phyloP scores from a whole-genome alignment of 805 yeast species.

The Saturnispora dispora region DNA sequence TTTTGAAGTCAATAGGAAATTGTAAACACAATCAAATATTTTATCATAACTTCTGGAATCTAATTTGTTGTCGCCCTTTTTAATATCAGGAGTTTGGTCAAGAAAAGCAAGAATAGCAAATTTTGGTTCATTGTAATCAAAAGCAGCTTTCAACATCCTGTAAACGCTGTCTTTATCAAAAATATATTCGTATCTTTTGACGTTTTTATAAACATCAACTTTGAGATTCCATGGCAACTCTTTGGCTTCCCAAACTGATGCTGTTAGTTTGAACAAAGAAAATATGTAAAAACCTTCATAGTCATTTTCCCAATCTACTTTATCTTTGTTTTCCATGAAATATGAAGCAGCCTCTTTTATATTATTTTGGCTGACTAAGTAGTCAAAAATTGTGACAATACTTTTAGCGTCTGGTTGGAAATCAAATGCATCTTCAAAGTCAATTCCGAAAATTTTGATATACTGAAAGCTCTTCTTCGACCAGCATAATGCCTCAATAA shows the following conservation, averaged over 20 bases:
- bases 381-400: conserved; percentile 28
- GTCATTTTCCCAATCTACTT: conserved; percentile 36
- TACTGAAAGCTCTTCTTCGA: conserved; percentile 21
- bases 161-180: conserved; percentile 32
- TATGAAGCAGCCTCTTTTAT: conserved; percentile 6
- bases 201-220: conserved; percentile 31
- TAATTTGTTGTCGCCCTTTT: conserved; percentile 30
- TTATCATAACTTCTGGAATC: conserved; percentile 13
- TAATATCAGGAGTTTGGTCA: conserved; percentile 15
- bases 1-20: conserved; percentile 4
- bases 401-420: conserved; percentile 30
- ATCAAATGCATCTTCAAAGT: conserved; percentile 26
- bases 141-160: conserved; percentile 26
- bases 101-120: conserved; percentile 12
- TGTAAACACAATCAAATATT: conserved; percentile 15
- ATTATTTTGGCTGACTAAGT: conserved; percentile 11
- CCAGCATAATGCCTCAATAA: conserved; percentile 22
- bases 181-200: conserved; percentile 31
- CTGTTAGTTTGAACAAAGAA: conserved; percentile 21
- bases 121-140: conserved; percentile 9
- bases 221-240: conserved; percentile 15
- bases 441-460: conserved; percentile 19
- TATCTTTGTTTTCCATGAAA: conserved; percentile 22
- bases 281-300: conserved; percentile 23
- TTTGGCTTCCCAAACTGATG: conserved; percentile 15